Base-by-base conservation (phyloP, 768 basidiomycete genomes). In the Mycena sanguinolenta region DNA sequence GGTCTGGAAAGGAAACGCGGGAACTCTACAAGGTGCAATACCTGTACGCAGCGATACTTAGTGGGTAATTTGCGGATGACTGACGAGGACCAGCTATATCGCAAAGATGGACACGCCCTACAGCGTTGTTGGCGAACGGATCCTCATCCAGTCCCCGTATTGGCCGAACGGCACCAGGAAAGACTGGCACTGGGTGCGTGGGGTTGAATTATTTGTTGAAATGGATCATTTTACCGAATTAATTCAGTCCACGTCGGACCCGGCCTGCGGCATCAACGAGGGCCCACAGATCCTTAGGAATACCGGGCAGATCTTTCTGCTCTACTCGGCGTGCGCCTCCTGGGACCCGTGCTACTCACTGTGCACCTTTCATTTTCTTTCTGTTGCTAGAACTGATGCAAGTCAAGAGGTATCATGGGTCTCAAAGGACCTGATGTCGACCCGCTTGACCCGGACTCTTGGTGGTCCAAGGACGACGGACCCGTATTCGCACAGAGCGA, bases 371-470 rank as follows among this genome's bases (percentile, higher is more conserved):
- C 4, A n/a, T 21, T 16, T 32, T 19, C 10, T 30, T 32, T 27
- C 30, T 30, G 9, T 27, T 17, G 16, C 53, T 34, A 8, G 23
- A 38, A 23, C 38, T 52, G 19, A 59, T 13, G n/a, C 4, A 4
- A 42, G 38, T 21, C 36, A 36, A 63, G 60, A 2, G 60, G 50
- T 9, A 38, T 69, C 16, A 58, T 69, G 53, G 67, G 61, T 14
- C 55, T 69, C 30, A 63, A 46, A 17, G 17, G 44, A 13, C 70
- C 75, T 54, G 28, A 84, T 83, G 79, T 85, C 82, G 53, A 89
- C 84, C 86, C 87, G 87, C 65, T 89, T 87, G 75, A 69, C 42
- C 67, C 61, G 19, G 36, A 44, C 0, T 69, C 67, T 4, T 69
- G 67, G 67, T 69, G 67, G 67, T 50, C 67, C 0, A 69, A 63